Conservation (phyloP, 2,329 filamentous ascomycete species). For the Penicillium italicum region DNA sequence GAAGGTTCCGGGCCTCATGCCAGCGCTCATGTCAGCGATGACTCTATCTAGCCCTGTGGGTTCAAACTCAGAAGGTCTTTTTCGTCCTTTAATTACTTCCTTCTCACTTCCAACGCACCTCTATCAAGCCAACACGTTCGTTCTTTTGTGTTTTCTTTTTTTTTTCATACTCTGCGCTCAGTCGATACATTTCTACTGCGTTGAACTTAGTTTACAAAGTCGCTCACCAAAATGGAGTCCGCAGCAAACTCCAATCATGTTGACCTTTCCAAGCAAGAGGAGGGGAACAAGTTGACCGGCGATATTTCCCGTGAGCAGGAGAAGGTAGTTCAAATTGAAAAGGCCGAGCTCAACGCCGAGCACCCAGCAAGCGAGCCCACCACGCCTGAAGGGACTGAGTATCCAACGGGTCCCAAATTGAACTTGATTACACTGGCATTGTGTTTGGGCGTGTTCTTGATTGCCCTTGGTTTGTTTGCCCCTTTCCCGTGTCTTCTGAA, state of each 20-base stretch:
- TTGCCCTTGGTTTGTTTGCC: neutral
- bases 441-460: neutral
- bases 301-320: neutral
- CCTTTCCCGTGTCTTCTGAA: neutral
- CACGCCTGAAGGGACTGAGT: neutral
- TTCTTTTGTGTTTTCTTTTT: too few species aligned
- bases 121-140: too few species aligned
- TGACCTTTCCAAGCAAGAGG: neutral
- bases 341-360: neutral
- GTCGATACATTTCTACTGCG: neutral
- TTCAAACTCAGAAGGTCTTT: too few species aligned
- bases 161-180: too few species aligned
- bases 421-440: neutral
- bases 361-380: neutral
- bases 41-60: too few species aligned
- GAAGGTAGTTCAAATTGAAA: neutral
- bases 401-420: neutral
- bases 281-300: neutral
- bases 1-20: too few species aligned
- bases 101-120: too few species aligned
- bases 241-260: neutral
- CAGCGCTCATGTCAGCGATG: too few species aligned
- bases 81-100: too few species aligned
- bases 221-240: neutral
- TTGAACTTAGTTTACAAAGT: too few species aligned